Conservation (phyloP, 805 yeast species). For the Ogataea polymorpha region DNA sequence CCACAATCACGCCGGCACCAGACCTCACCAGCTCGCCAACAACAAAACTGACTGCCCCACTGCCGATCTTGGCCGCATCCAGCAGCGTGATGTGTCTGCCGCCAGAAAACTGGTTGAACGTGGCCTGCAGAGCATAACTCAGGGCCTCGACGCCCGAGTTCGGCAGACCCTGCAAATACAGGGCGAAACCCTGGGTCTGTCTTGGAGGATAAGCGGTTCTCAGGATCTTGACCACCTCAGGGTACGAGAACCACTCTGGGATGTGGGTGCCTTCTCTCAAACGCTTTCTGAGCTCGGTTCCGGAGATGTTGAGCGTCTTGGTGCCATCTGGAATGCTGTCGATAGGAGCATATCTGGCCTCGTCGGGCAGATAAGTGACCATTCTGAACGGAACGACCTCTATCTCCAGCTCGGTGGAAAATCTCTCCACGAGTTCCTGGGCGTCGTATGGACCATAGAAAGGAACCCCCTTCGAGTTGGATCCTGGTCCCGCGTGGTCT, state of each 20-base stretch:
- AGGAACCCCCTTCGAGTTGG: conserved; percentile 81
- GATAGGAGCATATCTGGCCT: conserved; percentile 91
- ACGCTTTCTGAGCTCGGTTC: conserved; percentile 89
- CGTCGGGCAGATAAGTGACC: conserved; percentile 95
- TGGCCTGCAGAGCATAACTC: conserved; percentile 81
- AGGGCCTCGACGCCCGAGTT: conserved; percentile 61
- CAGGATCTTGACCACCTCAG: conserved; percentile 88
- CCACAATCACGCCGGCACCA: conserved; percentile 87
- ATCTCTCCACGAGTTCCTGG: conserved; percentile 77
- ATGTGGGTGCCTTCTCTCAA: conserved; percentile 82
- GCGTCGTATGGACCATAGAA: conserved; percentile 98
- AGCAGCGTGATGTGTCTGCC: conserved; percentile 73
- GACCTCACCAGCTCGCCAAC: conserved; percentile 77
- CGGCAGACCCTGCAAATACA: conserved; percentile 60
- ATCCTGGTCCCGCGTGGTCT: conserved; percentile 98
- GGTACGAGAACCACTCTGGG: conserved; percentile 97
- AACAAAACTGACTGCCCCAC: conserved; percentile 52
- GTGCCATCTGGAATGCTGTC: conserved; percentile 81
- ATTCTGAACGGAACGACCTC: conserved; percentile 94
- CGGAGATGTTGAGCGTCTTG: conserved; percentile 80
- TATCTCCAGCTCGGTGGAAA: conserved; percentile 75
- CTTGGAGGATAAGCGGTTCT: conserved; percentile 95
- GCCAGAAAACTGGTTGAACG: conserved; percentile 84
- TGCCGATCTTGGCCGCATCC: conserved; percentile 32
- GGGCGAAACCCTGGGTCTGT: conserved; percentile 80